phyloP scores from a whole-genome alignment of 257 asterid species.

The Anisodus acutangulus region DNA sequence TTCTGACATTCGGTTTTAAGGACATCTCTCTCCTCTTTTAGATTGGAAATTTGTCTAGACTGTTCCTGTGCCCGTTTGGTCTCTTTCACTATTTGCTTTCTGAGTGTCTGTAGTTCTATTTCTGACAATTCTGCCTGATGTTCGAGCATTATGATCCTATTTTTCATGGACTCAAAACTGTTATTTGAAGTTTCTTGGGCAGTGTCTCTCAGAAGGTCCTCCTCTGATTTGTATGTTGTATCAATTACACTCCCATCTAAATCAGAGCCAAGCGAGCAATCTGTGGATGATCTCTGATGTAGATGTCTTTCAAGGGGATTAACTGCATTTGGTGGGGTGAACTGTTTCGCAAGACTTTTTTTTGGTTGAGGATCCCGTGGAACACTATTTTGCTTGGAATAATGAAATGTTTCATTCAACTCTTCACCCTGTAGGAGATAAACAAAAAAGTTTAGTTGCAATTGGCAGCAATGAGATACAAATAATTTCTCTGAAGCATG shows the following conservation, averaged over 20 bases:
- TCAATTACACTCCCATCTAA: constrained; percentile 42
- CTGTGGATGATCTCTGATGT: constrained; percentile 42
- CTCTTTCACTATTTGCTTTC: constrained; percentile 75
- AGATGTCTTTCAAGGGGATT: constrained; percentile 24
- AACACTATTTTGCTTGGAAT: constrained; percentile 49
- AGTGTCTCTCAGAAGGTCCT: constrained; percentile 40
- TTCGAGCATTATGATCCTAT: constrained; percentile 55
- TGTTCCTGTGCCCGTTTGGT: constrained; percentile 67
- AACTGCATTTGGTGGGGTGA: constrained; percentile 27
- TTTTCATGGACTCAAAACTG: constrained; percentile 41
- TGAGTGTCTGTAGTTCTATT: constrained; percentile 76
- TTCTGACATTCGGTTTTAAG: constrained; percentile 65
- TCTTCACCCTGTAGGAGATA: constrained; percentile 55
- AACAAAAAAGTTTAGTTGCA: constrained; percentile 13
- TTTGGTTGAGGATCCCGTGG: constrained; percentile 48
- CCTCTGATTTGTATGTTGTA: constrained; percentile 31
- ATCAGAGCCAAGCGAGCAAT: constrained; percentile 35
- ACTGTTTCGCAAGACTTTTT: constrained; percentile 35
- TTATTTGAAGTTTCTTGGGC: constrained; percentile 39
- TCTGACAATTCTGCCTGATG: constrained; percentile 80
- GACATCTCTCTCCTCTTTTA: constrained; percentile 66
- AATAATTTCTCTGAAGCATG: constrained; percentile 6
- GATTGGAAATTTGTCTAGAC: constrained; percentile 55
- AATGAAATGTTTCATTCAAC: constrained; percentile 47
- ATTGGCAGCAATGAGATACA: background rate